Percentiles rank a stretch among this genome's conserved stretches.
Evolutionary conservation across 2,329 filamentous ascomycete species (phyloP).

Genomic region (Xylariaceae sp.): DNA sequence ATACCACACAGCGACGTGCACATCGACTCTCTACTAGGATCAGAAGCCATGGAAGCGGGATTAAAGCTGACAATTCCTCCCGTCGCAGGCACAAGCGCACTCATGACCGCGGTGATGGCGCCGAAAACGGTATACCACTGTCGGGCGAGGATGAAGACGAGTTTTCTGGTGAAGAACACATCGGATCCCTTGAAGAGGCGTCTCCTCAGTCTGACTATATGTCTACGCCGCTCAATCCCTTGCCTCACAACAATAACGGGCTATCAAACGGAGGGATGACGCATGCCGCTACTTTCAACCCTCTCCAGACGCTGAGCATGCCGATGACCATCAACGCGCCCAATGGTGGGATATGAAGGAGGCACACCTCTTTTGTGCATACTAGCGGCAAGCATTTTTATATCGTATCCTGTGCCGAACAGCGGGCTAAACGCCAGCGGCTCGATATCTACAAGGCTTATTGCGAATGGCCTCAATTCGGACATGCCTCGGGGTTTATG

Average conservation of each 20-base stretch:
- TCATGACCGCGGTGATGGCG: constrained; percentile 61
- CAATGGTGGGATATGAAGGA: constrained; percentile 37
- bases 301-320: constrained; percentile 59
- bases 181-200: constrained; percentile 73
- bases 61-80: constrained; percentile 36
- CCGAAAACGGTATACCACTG: constrained; percentile 54
- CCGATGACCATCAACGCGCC: constrained; percentile 60
- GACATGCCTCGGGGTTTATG: constrained; percentile 15
- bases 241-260: constrained; percentile 34
- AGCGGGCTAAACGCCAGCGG: constrained; percentile 22
- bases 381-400: constrained; percentile 24
- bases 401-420: constrained; percentile 22
- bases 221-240: constrained; percentile 47
- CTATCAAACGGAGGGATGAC: constrained; percentile 31
- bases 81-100: constrained; percentile 74
- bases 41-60: constrained; percentile 20
- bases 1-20: constrained; percentile 36
- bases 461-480: constrained; percentile 19
- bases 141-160: constrained; percentile 86
- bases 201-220: constrained; percentile 70
- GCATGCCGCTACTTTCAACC: constrained; percentile 47
- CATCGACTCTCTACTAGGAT: constrained; percentile 33
- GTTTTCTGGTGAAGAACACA: constrained; percentile 74
- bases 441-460: constrained; percentile 25
- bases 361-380: constrained; percentile 20